These are phyloP conservation scores for Peniophora sp. DNA, from an alignment of 1,284 basidiomycete species.

Conservation along the genomic window DNA sequence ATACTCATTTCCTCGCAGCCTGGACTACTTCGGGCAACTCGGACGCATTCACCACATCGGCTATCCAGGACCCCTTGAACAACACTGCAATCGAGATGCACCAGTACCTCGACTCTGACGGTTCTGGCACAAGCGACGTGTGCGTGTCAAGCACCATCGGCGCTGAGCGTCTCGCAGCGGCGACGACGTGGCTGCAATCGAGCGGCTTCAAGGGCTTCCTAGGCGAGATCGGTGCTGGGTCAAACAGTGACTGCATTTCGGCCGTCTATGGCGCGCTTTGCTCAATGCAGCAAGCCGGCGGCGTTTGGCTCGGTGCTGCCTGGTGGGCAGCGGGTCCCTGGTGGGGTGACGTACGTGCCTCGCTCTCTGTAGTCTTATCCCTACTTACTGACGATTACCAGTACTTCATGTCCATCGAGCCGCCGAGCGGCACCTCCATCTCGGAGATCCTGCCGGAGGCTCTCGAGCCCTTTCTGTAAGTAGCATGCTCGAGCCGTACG, in stretches of 20 bases:
- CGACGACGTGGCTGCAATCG: slow-evolving; percentile 50
- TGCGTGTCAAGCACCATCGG: slow-evolving; percentile 57
- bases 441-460: slow-evolving; percentile 48
- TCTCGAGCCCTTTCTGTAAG: slow-evolving; percentile 46
- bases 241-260: slow-evolving; percentile 41
- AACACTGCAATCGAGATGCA: slow-evolving; percentile 64
- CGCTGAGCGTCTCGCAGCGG: slow-evolving; percentile 44
- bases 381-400: slow-evolving; percentile 13
- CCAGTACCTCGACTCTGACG: slow-evolving; percentile 62
- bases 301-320: slow-evolving; percentile 48
- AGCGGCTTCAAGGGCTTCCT: slow-evolving; percentile 58
- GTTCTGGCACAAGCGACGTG: slow-evolving; percentile 45
- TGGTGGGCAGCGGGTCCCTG: slow-evolving; percentile 60
- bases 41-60: slow-evolving; percentile 33
- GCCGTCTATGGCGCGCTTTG: slow-evolving; percentile 51
- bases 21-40: slow-evolving; percentile 54
- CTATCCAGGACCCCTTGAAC: slow-evolving; percentile 51
- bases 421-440: slow-evolving; percentile 46
- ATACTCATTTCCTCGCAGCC: slow-evolving; percentile 30
- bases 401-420: slow-evolving; percentile 61
- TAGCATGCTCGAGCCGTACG: neutral
- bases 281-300: slow-evolving; percentile 43
- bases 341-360: slow-evolving; percentile 46
- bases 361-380: neutral
- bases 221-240: slow-evolving; percentile 55